Evolutionary conservation across 805 yeast species (phyloP).

Genomic region (Priceomyces melissophilus): DNA sequence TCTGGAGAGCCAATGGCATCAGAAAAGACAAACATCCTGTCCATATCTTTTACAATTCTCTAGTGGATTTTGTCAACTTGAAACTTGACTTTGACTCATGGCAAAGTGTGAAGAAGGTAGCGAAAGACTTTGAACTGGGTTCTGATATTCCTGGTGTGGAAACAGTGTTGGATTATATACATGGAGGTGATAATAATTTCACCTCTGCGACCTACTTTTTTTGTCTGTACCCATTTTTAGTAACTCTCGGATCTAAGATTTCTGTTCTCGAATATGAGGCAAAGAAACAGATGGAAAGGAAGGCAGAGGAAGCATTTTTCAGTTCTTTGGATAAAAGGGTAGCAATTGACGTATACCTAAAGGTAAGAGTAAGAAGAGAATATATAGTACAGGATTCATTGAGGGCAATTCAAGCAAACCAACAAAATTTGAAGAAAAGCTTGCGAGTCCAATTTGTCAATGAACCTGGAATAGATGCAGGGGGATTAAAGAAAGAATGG

Average conservation of each 20-base stretch:
- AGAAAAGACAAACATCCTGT: slow-evolving; percentile 23
- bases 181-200: slow-evolving; percentile 32
- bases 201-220: slow-evolving; percentile 48
- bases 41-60: slow-evolving; percentile 67
- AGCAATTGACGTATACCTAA: slow-evolving; percentile 64
- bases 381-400: slow-evolving; percentile 74
- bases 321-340: slow-evolving; percentile 62
- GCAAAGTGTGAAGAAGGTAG: slow-evolving; percentile 47
- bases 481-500: slow-evolving; percentile 95
- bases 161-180: slow-evolving; percentile 46
- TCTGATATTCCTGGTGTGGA: slow-evolving; percentile 29
- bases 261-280: slow-evolving; percentile 81
- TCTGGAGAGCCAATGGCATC: slow-evolving; percentile 51
- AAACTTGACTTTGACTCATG: slow-evolving; percentile 81
- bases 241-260: slow-evolving; percentile 80
- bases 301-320: slow-evolving; percentile 87
- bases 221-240: slow-evolving; percentile 80
- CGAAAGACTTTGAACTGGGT: slow-evolving; percentile 1
- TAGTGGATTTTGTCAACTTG: slow-evolving; percentile 76
- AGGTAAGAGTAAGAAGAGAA: slow-evolving; percentile 64
- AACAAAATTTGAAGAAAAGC: slow-evolving; percentile 65
- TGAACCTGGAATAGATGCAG: slow-evolving; percentile 95
- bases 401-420: slow-evolving; percentile 52
- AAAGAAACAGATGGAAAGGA: slow-evolving; percentile 72
- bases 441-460: slow-evolving; percentile 74